phyloP scores from a whole-genome alignment of 176 grass and related monocot genomes.

The Thinopyrum elongatum region DNA sequence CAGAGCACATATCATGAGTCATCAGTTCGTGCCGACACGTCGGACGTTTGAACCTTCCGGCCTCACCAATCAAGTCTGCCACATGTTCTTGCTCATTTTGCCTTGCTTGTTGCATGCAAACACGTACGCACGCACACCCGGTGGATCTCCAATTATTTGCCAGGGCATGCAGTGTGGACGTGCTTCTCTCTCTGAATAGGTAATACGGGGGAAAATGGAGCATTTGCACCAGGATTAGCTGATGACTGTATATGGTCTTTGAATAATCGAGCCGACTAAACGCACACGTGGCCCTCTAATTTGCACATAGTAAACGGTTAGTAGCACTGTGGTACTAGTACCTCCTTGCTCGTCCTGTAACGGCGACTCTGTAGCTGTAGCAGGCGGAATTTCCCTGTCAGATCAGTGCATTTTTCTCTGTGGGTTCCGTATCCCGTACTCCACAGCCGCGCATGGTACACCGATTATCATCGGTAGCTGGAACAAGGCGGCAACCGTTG shows the following conservation, averaged over 20 bases:
- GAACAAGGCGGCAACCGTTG: not conserved
- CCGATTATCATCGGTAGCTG: not conserved
- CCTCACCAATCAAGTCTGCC: not conserved
- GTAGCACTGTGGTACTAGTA: no score
- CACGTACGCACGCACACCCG: no score
- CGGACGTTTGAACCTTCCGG: not conserved
- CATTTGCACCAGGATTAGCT: not conserved
- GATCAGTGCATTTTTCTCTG: not conserved
- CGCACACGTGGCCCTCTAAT: not conserved
- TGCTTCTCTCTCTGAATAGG: no score
- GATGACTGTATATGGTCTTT: not conserved
- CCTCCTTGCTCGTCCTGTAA: not conserved
- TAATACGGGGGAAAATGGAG: not conserved
- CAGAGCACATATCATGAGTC: conserved; percentile 4
- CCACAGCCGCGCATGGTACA: not conserved
- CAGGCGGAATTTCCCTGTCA: not conserved
- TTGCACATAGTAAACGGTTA: not conserved
- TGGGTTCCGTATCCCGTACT: conserved; percentile 1
- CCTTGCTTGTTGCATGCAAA: not conserved
- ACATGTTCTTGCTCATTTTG: not conserved
- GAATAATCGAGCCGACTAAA: not conserved
- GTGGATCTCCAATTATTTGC: not conserved
- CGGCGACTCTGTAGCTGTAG: not conserved
- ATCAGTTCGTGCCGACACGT: not conserved
- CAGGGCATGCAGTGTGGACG: no score